Conservation (phyloP, 805 yeast genomes). For the Saccharomyces eubayanus region DNA sequence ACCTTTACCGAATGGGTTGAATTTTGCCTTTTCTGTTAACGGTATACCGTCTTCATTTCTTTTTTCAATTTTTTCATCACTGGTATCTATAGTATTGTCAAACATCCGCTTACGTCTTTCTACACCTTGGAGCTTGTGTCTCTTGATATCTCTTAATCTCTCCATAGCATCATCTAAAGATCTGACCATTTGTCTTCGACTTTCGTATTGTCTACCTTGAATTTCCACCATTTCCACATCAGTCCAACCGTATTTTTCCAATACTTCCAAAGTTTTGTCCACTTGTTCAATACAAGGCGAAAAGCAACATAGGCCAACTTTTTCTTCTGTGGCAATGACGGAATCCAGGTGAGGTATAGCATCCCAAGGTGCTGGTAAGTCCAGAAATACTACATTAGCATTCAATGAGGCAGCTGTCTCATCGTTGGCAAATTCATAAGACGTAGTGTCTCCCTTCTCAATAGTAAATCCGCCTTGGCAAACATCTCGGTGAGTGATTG, state of each 20-base stretch:
- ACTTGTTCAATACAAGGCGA: conserved; percentile 98
- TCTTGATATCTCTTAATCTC: conserved; percentile 70
- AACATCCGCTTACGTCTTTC: conserved; percentile 41
- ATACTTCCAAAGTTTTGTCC: conserved; percentile 67
- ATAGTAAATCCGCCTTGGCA: conserved; percentile 77
- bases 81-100: conserved; percentile 21
- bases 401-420: conserved; percentile 31
- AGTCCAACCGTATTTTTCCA: conserved; percentile 73
- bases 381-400: conserved; percentile 76
- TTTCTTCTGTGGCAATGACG: conserved; percentile 46
- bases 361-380: conserved; percentile 94
- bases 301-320: conserved; percentile 81
- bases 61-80: conserved; percentile 20
- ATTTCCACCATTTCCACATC: conserved; percentile 88
- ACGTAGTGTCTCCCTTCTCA: conserved; percentile 24
- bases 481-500: conserved; percentile 83
- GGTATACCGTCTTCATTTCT: conserved; percentile 23
- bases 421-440: conserved; percentile 16
- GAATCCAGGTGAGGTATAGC: conserved; percentile 69
- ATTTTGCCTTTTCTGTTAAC: conserved; percentile 42
- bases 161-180: conserved; percentile 71
- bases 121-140: conserved; percentile 58
- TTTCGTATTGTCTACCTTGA: conserved; percentile 78
- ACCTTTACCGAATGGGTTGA: conserved; percentile 92
- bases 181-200: conserved; percentile 80